phyloP scores from a whole-genome alignment of 164 flowering plant species.

The Vitis labrusca region DNA sequence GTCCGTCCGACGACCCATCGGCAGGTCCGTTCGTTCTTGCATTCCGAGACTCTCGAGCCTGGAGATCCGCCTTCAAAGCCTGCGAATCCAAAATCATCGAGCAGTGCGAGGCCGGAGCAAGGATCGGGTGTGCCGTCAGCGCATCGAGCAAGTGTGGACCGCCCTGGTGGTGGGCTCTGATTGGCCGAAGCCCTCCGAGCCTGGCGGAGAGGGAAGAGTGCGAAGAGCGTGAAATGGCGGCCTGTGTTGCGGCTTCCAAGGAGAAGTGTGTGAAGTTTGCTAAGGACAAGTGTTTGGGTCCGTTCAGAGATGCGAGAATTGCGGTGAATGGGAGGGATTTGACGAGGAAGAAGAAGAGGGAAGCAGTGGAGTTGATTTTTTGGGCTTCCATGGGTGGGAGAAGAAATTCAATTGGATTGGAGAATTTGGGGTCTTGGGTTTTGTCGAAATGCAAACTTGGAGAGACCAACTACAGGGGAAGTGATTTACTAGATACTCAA shows the following conservation, averaged over 20 bases:
- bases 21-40: slow-evolving; percentile 46
- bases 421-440: not conserved
- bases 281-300: slow-evolving; percentile 37
- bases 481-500: no score
- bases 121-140: slow-evolving; percentile 56
- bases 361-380: slow-evolving; percentile 24
- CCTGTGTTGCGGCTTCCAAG: slow-evolving; percentile 33
- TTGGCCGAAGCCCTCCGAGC: slow-evolving; percentile 20
- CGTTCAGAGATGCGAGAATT: slow-evolving; percentile 48
- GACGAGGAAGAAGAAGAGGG: slow-evolving; percentile 3
- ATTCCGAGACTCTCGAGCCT: slow-evolving; percentile 34
- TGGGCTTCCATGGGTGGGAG: slow-evolving; percentile 19
- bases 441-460: not conserved
- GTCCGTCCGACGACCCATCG: slow-evolving; percentile 28
- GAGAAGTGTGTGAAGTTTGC: slow-evolving; percentile 47
- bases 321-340: slow-evolving; percentile 12
- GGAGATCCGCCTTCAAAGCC: slow-evolving; percentile 31
- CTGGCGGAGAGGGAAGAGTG: slow-evolving; percentile 44
- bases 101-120: slow-evolving; percentile 53
- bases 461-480: no score
- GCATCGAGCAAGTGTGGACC: slow-evolving; percentile 52
- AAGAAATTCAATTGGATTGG: not conserved
- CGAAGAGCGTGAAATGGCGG: slow-evolving; percentile 53
- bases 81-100: slow-evolving; percentile 31
- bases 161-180: slow-evolving; percentile 48